Base-by-base conservation (phyloP, 2,329 filamentous ascomycete species). In the Leptographium flavum region DNA sequence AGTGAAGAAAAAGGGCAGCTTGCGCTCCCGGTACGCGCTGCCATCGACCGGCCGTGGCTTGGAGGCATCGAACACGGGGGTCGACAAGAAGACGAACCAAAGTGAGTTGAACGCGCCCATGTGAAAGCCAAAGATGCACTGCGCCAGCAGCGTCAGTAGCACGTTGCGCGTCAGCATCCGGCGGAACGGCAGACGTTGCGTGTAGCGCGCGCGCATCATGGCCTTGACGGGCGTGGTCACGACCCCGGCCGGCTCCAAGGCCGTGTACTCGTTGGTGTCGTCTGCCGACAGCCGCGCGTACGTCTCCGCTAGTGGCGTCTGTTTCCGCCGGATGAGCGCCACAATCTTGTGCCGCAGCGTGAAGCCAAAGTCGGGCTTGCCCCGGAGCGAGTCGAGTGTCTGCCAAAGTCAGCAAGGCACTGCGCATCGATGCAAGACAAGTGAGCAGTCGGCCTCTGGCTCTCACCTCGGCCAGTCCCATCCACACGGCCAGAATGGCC, bases 61-160 rank as follows among this genome's bases (percentile, higher is more conserved):
- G 35, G 53, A 35, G 0, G 69, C 65, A 53, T 69, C 61, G 50
- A 68, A 76, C 5, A 80, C 77, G 0, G 81, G 79, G 0, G 81
- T 83, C 1, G 83, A 85, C 39, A 88, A 69, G 60, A 88, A 87
- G 42, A 86, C 70, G 49, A 84, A 83, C 66, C 80, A 85, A 38
- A 88, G 72, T 2, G 81, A 74, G 56, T 84, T 82, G 65, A 87
- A 88, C 25, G 82, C 80, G 48, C 79, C 81, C 54, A 86, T 69
- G 60, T 87, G 83, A 51, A 86, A 74, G 17, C 78, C 74, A 40
- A 87, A 71, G 47, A 87, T 70, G 53, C 81, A 81, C 51, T 83
- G 79, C 9, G 73, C 71, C n/a, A 79, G 51, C 3, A 88, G 57
- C 0, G 71, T 76, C 42, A 71, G 57, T 42, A 57, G 51, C 17